Evolutionary conservation across 192 early-diverging fungal species (phyloP).

Genomic region (Dispira parvispora): DNA sequence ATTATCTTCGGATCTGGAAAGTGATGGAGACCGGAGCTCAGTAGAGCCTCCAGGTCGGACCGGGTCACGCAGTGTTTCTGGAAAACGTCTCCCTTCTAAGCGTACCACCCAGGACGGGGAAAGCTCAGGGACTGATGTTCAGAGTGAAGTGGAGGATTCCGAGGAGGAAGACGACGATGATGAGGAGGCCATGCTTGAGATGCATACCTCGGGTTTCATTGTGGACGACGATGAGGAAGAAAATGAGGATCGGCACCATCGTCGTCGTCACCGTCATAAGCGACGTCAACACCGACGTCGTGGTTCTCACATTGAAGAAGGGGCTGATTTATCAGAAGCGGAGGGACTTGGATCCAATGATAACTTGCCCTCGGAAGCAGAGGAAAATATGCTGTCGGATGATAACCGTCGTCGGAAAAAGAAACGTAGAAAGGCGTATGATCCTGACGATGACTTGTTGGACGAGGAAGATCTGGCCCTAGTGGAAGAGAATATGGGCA

Average conservation of each 20-base stretch:
- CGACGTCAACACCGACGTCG: slow-evolving; percentile 8
- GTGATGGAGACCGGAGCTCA: not conserved
- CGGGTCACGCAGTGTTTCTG: not conserved
- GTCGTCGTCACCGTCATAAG: slow-evolving; percentile 15
- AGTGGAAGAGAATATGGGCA: slow-evolving; percentile 72
- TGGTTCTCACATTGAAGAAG: not conserved
- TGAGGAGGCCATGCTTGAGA: slow-evolving; percentile 41
- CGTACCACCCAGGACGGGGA: not conserved
- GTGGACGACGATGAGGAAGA: slow-evolving; percentile 46
- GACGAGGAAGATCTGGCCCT: slow-evolving; percentile 90
- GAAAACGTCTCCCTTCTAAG: slow-evolving; percentile 6
- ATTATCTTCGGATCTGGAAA: not conserved
- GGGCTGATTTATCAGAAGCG: not conserved
- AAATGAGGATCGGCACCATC: slow-evolving; percentile 31
- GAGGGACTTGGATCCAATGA: not conserved
- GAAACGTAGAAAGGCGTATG: slow-evolving; percentile 7
- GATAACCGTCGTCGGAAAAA: slow-evolving; percentile 7
- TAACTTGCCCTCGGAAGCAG: not conserved
- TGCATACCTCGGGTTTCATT: slow-evolving; percentile 47
- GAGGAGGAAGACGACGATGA: slow-evolving; percentile 45
- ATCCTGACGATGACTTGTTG: slow-evolving; percentile 44
- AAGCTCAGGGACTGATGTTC: slow-evolving; percentile 17
- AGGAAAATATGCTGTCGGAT: slow-evolving; percentile 8
- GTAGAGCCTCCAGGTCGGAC: not conserved
- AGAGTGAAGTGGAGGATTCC: slow-evolving; percentile 28